phyloP scores from a whole-genome alignment of 2,329 filamentous ascomycete species.

The Trichoderma pleuroti region DNA sequence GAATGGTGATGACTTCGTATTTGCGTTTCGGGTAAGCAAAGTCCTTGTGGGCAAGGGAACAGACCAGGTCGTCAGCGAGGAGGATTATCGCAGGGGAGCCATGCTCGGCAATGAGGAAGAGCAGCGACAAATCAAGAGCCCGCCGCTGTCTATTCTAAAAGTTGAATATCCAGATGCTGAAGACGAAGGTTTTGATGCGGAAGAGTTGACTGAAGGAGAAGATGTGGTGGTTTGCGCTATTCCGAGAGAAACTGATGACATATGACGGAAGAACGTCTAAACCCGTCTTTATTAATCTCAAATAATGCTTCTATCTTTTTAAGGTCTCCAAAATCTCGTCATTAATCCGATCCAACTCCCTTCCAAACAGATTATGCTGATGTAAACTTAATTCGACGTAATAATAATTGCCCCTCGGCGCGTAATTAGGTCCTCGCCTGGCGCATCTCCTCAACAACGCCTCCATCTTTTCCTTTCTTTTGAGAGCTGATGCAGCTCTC shows the following conservation, averaged over 20 bases:
- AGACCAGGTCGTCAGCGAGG: neutral
- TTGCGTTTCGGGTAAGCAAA: neutral
- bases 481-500: neutral
- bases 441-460: neutral
- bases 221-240: neutral
- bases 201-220: neutral
- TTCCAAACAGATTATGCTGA: neutral
- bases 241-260: neutral
- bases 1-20: neutral
- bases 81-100: neutral
- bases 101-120: neutral
- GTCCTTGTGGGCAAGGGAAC: neutral
- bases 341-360: neutral
- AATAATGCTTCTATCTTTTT: neutral
- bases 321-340: neutral
- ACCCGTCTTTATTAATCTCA: neutral
- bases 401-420: neutral
- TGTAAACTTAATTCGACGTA: neutral
- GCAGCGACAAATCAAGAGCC: neutral
- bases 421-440: neutral
- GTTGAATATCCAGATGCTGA: neutral
- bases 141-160: neutral
- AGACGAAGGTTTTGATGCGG: neutral
- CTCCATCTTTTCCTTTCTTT: neutral
- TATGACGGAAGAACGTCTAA: too few species aligned